Conservation (phyloP, 257 asterid species). For the Misopates orontium region DNA sequence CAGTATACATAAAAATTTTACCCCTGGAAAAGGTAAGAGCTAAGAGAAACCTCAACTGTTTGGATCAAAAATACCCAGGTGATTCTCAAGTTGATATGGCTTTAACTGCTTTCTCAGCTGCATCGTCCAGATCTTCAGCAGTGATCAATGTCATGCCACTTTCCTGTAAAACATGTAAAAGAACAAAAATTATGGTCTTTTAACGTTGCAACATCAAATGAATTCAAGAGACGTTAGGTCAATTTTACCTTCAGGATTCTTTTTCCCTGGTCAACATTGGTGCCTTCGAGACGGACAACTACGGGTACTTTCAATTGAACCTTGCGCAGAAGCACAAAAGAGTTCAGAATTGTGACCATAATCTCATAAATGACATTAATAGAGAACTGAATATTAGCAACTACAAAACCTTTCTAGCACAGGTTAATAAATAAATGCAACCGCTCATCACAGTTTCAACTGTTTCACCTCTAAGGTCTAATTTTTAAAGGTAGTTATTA, state of each 20-base stretch:
- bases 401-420: not conserved
- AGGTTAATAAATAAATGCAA: not conserved
- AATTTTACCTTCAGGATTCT: conserved; percentile 81
- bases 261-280: conserved; percentile 95
- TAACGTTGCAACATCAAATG: not conserved
- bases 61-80: not conserved
- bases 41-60: conserved; percentile 13
- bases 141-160: conserved; percentile 86
- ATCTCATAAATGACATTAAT: conserved; percentile 14
- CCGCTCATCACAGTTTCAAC: not conserved
- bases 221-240: not conserved
- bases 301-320: conserved; percentile 94
- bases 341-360: conserved; percentile 19
- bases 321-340: conserved; percentile 36
- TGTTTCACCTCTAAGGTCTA: not conserved
- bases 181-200: not conserved
- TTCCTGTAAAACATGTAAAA: conserved; percentile 56
- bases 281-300: conserved; percentile 95
- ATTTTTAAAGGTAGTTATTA: not conserved
- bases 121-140: conserved; percentile 95
- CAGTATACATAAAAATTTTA: conserved; percentile 13
- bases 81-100: conserved; percentile 41
- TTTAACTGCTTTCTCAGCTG: conserved; percentile 93
- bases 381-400: not conserved
- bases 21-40: conserved; percentile 20